Evolutionary conservation across 2,329 filamentous ascomycete genomes (phyloP).

Genomic region (Aspergillus ochraceoroseus): DNA sequence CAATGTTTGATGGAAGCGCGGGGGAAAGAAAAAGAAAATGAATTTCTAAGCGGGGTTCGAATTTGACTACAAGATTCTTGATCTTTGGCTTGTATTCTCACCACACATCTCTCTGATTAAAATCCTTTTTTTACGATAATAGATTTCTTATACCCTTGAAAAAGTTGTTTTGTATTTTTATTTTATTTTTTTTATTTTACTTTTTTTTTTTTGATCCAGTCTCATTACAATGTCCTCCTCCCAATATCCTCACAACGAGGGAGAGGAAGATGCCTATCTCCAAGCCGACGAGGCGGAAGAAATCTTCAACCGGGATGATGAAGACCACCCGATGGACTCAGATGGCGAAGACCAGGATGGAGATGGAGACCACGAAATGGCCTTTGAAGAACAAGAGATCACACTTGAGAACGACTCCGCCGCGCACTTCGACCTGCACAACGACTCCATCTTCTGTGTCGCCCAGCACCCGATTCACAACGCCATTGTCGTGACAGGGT

Average conservation of each 20-base stretch:
- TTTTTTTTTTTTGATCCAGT: not conserved
- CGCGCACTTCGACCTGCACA: constrained; percentile 86
- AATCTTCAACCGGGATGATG: constrained; percentile 63
- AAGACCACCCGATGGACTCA: constrained; percentile 73
- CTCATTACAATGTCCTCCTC: constrained; percentile 32
- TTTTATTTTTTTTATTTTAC: not conserved
- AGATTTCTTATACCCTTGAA: no score
- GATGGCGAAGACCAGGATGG: constrained; percentile 58
- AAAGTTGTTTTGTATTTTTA: not conserved
- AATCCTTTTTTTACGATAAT: no score
- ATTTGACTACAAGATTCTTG: no score
- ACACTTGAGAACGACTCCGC: constrained; percentile 84
- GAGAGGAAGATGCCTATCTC: constrained; percentile 67
- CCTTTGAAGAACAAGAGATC: constrained; percentile 58
- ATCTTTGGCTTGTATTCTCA: no score
- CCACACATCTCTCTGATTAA: no score
- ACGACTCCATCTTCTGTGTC: constrained; percentile 90
- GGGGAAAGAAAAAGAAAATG: constrained; percentile 25
- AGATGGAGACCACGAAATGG: constrained; percentile 52
- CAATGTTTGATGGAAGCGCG: constrained; percentile 24
- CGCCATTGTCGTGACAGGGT: constrained; percentile 79
- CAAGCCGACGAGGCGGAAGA: constrained; percentile 73
- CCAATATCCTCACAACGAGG: constrained; percentile 44
- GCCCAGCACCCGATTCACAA: constrained; percentile 80
- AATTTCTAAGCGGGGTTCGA: constrained; percentile 28